phyloP scores from a whole-genome alignment of 75 land plant genomes.

The Gnetum montanum region DNA sequence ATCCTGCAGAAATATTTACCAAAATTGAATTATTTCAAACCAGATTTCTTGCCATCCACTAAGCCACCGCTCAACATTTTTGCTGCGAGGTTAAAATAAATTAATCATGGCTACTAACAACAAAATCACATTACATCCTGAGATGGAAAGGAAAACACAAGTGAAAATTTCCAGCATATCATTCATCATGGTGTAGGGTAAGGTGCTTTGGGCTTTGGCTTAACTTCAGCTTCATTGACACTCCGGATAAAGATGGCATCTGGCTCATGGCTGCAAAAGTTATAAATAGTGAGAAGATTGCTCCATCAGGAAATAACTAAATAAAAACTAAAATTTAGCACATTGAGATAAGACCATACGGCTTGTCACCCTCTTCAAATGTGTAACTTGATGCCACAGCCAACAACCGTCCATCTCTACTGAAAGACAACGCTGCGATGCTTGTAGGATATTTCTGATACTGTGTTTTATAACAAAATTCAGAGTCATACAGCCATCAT shows the following conservation, averaged over 20 bases:
- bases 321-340: not conserved
- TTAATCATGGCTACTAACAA: too few species aligned
- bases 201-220: constrained; percentile 96
- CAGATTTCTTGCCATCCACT: too few species aligned
- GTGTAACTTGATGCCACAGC: constrained; percentile 99
- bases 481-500: too few species aligned
- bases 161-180: too few species aligned
- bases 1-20: too few species aligned
- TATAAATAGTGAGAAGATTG: too few species aligned
- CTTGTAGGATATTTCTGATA: constrained; percentile 91
- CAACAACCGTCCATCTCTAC: constrained; percentile 89
- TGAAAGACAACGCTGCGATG: constrained; percentile 92
- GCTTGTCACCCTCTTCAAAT: constrained; percentile 90
- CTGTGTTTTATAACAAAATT: too few species aligned
- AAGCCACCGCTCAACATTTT: too few species aligned
- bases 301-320: not conserved
- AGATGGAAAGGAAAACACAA: too few species aligned
- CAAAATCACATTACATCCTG: too few species aligned
- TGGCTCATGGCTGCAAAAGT: constrained; percentile 87
- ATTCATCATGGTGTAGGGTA: constrained; percentile 36
- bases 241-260: constrained; percentile 91
- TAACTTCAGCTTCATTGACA: constrained; percentile 94
- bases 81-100: too few species aligned
- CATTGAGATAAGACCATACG: constrained; percentile 31
- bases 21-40: too few species aligned